Evolutionary conservation across 2,329 filamentous ascomycete species (phyloP), one percentile per base, ranked within the genome.

Genomic region (Paraphaeosphaeria sporulosa): DNA sequence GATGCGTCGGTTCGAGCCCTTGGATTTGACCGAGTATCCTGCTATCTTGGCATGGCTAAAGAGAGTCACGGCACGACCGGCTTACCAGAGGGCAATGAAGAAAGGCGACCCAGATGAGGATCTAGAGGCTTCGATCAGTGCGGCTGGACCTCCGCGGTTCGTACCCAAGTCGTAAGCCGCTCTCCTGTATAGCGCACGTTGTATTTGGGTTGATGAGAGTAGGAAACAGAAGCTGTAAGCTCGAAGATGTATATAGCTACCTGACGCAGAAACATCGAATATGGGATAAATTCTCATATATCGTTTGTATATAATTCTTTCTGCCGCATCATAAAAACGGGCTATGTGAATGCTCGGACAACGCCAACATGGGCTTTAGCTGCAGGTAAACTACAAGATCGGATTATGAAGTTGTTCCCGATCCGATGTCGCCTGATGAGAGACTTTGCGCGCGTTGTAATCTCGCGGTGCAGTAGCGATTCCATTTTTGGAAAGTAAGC

Each of bases 1-100:
- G 1, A 83, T 87, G 81, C 79, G 89, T 17, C 78, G 80, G 51
- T 89, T 86, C 64, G 74, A 75, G 25, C 79, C 80, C 1, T 61
- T 76, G n/a, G 72, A 76, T 64, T 64, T 77, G 59, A 70, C 59
- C 2, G 71, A 61, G 19, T 78, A 76, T 58, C 59, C 68, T 30
- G 76, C 69, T 1, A 71, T 76, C 46, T 38, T 70, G 63, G 66
- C 40, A 17, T 77, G 71, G 72, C 55, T 76, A 58, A 65, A 67
- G 62, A 65, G 72, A 36, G 57, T 71, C 40, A 68, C 65, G 1
- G 60, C 69, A 40, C 65, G 75, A 55, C 62, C 70, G 36, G 74
- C 65, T 57, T 77, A 76, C 61, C 66, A 63, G 40, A 71, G 81
- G 15, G 82, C 82, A 1, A 92, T 92, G 87, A 72, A 72, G n/a